Evolutionary conservation across 345 rosid genomes (phyloP).

Genomic region (Triadica sebifera): DNA sequence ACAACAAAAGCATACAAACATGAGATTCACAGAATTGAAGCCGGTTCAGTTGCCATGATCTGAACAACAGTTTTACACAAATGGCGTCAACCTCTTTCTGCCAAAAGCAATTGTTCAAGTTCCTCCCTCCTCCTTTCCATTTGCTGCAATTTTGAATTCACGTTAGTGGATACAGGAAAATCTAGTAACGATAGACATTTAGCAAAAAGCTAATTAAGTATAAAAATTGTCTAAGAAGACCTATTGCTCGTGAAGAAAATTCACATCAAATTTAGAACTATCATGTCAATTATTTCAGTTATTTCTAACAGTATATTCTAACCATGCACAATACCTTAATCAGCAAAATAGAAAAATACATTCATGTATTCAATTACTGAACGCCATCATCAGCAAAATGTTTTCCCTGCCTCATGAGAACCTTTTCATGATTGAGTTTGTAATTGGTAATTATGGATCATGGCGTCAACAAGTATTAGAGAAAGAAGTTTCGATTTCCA

Average conservation of each 20-base stretch:
- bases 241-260: neutral
- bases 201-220: neutral
- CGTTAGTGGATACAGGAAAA: neutral
- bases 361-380: neutral
- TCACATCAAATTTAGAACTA: neutral
- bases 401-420: neutral
- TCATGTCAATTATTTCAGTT: neutral
- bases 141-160: conserved; percentile 46
- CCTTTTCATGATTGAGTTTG: neutral
- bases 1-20: conserved; percentile 7
- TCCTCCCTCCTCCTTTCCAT: conserved; percentile 76
- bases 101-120: conserved; percentile 75
- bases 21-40: neutral
- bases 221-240: neutral
- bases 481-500: neutral
- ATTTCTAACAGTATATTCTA: neutral
- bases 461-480: neutral
- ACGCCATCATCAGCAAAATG: neutral
- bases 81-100: conserved; percentile 40
- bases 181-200: neutral
- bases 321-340: neutral
- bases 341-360: neutral
- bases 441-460: neutral
- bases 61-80: neutral
- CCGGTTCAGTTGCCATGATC: neutral